Evolutionary conservation across 345 rosid species (phyloP).

Genomic region (Sisymbrium altissimum): DNA sequence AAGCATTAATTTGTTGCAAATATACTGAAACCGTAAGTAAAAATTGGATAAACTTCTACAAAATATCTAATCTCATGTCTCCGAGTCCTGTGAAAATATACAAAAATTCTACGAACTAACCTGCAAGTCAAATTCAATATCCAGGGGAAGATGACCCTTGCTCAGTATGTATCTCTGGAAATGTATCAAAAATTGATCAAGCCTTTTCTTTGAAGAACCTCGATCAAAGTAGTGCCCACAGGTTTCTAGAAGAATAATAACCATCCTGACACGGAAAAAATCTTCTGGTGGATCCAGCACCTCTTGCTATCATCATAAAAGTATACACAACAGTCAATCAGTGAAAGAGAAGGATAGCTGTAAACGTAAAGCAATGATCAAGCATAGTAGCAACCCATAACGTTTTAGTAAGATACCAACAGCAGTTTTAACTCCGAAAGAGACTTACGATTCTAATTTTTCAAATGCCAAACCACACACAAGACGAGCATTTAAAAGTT

Average conservation of each 20-base stretch:
- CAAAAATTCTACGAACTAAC: slow-evolving; percentile 39
- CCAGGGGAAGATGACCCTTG: slow-evolving; percentile 81
- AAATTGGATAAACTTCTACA: not conserved
- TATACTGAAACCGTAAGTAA: not conserved
- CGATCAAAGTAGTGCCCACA: slow-evolving; percentile 98
- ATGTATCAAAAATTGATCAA: slow-evolving; percentile 84
- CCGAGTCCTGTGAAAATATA: not conserved
- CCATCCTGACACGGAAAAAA: slow-evolving; percentile 95
- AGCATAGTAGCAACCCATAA: not conserved
- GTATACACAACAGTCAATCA: slow-evolving; percentile 5
- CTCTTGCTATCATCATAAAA: slow-evolving; percentile 61
- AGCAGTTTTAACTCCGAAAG: not conserved
- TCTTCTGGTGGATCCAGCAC: slow-evolving; percentile 93
- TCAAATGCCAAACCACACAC: slow-evolving; percentile 9
- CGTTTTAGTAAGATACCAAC: not conserved
- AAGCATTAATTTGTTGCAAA: slow-evolving; percentile 12
- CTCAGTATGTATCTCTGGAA: slow-evolving; percentile 92
- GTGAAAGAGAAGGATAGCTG: not conserved
- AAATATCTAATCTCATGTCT: not conserved
- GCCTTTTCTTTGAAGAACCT: slow-evolving; percentile 96
- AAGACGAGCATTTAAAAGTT: not conserved
- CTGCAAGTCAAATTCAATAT: slow-evolving; percentile 97
- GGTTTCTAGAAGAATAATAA: slow-evolving; percentile 85
- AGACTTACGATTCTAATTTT: not conserved
- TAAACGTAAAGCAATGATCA: not conserved